Conservation (phyloP, 108 stramenopile species). For the Fragilaria crotonensis region DNA sequence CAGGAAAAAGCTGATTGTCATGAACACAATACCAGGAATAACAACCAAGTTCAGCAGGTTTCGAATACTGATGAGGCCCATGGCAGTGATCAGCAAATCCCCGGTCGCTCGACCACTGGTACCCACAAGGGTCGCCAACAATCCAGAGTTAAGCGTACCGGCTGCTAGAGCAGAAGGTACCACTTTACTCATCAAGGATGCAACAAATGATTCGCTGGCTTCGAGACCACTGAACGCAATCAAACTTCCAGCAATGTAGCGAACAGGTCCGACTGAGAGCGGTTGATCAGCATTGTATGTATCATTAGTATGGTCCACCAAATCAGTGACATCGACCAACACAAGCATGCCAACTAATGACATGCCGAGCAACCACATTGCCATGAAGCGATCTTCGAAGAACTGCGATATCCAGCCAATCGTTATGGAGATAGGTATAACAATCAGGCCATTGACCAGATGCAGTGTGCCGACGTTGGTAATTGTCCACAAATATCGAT, state of each 20-base stretch:
- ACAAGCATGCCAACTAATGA: constrained; percentile 30
- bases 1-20: neutral
- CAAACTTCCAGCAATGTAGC: constrained; percentile 38
- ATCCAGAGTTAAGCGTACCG: constrained; percentile 80
- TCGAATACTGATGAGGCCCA: constrained; percentile 52
- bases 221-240: constrained; percentile 39
- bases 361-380: constrained; percentile 28
- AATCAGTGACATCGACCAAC: constrained; percentile 43
- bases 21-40: constrained; percentile 19
- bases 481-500: constrained; percentile 60
- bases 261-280: constrained; percentile 34
- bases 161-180: constrained; percentile 59
- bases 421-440: constrained; percentile 55
- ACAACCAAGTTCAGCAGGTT: constrained; percentile 55
- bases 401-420: constrained; percentile 45
- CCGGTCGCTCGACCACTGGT: constrained; percentile 48
- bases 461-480: constrained; percentile 55
- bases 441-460: constrained; percentile 53
- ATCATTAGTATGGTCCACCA: constrained; percentile 15
- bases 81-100: constrained; percentile 48
- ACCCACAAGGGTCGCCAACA: constrained; percentile 26
- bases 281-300: constrained; percentile 24
- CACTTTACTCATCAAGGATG: constrained; percentile 68
- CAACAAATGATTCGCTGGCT: constrained; percentile 57
- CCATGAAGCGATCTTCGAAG: constrained; percentile 32